These are phyloP conservation scores for Trichophyton simii DNA, from an alignment of 2,329 filamentous ascomycete species.

Conservation along the genomic window DNA sequence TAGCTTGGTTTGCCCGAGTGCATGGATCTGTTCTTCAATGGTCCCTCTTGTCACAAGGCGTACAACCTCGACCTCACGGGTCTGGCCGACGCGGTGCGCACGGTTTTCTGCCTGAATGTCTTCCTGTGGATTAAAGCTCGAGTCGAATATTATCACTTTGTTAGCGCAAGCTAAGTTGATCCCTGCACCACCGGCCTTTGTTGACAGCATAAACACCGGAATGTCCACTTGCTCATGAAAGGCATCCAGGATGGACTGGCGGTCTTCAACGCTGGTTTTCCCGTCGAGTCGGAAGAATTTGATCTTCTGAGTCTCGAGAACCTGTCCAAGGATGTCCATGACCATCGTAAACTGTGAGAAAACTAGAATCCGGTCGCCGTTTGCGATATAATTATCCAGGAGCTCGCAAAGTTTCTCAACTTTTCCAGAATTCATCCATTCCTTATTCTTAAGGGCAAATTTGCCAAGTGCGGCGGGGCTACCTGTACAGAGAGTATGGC, in stretches of 20 bases:
- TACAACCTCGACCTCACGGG: slow-evolving; percentile 77
- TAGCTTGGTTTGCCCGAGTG: slow-evolving; percentile 82
- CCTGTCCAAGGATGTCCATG: slow-evolving; percentile 77
- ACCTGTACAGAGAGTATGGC: slow-evolving; percentile 45
- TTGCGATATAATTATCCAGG: slow-evolving; percentile 57
- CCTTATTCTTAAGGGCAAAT: slow-evolving; percentile 46
- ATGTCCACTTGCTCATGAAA: slow-evolving; percentile 68
- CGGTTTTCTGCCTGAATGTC: slow-evolving; percentile 98
- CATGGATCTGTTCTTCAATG: slow-evolving; percentile 87
- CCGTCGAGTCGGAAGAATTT: slow-evolving; percentile 80
- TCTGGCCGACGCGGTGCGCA: slow-evolving; percentile 88
- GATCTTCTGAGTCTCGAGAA: slow-evolving; percentile 60
- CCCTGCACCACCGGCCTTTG: slow-evolving; percentile 87
- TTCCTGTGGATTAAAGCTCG: slow-evolving; percentile 94
- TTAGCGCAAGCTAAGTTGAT: slow-evolving; percentile 94
- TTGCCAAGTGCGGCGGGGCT: slow-evolving; percentile 41
- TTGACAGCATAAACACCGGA: slow-evolving; percentile 83
- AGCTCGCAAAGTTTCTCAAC: slow-evolving; percentile 68
- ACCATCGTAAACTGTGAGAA: slow-evolving; percentile 91
- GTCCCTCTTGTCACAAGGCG: slow-evolving; percentile 68
- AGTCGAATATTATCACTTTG: slow-evolving; percentile 95
- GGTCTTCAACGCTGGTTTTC: slow-evolving; percentile 63
- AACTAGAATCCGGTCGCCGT: slow-evolving; percentile 75
- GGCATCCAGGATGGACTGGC: slow-evolving; percentile 76
- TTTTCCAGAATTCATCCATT: slow-evolving; percentile 70